Evolutionary conservation across 75 land plant species (phyloP), one percentile per base, ranked within the genome.

Genomic region (Gnetum montanum): DNA sequence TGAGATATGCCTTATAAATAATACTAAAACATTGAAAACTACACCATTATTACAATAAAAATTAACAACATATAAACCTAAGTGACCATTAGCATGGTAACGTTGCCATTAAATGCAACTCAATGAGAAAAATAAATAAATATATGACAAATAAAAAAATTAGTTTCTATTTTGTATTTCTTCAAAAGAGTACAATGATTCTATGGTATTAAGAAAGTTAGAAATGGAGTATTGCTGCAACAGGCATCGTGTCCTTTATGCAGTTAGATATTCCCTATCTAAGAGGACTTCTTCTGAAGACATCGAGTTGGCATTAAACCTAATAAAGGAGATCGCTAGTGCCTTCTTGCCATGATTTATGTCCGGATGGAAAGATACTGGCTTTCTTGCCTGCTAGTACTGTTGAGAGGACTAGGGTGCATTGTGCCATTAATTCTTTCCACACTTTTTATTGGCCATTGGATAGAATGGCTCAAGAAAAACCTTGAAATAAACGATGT

Each of bases 141-240:
- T n/a, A n/a, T n/a, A n/a, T n/a, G n/a, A 33, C 57, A 34, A 13
- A 57, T 13, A 31, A 59, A n/a, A 64, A 34, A 34, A 11, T 3
- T 15, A 29, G 58, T 43, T 66, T 65, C 26, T 66, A 66, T 36
- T 66, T 94, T 43, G 80, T 94, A 34, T 94, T 90, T 80, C 96
- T 90, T 54, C 87, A 46, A 54, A 82, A 7, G 67, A 59, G 35
- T 46, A 69, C 31, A 57, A 48, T 40, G 63, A 68, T 33, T 64
- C 50, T 16, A 49, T 61, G 23, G 60, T 73, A 6, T 11, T 62
- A 47, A 70, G 96, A 62, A 94, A 85, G 70, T 77, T 94, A 57
- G 98, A 96, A 25, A 90, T 94, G 29, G 90, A 76, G 43, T 94
- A 94, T 52, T 94, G 96, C 54, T 85, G 74, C 49, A 89, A 94